A percentile compares a stretch with the other conserved stretches of the same genome.
These are phyloP conservation scores for Oehlia diaphana DNA, from an alignment of 192 early-diverging fungal species.

Conservation along the genomic window DNA sequence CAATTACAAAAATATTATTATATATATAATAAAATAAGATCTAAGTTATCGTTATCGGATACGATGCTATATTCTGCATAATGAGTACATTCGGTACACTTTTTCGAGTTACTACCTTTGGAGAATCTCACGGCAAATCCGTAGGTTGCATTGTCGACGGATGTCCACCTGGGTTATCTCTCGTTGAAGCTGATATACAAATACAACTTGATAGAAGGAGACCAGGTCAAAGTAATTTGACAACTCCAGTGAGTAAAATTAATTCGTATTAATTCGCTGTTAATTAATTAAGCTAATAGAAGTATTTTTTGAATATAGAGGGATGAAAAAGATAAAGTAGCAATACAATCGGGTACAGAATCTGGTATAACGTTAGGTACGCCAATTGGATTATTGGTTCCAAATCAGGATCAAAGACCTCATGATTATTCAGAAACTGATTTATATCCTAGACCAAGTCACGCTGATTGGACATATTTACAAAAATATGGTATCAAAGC, in stretches of 20 bases:
- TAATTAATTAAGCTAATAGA: too few relatives aligned
- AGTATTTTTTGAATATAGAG: constrained; percentile 48
- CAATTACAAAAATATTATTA: too few relatives aligned
- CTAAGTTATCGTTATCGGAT: not conserved
- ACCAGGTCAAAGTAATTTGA: constrained; percentile 94
- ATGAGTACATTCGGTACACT: constrained; percentile 87
- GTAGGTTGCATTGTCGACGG: constrained; percentile 97
- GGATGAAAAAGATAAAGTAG: constrained; percentile 93
- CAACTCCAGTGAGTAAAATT: constrained; percentile 78
- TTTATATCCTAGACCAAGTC: constrained; percentile 91
- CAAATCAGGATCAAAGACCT: constrained; percentile 95
- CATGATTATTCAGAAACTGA: constrained; percentile 97
- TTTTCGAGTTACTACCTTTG: constrained; percentile 92
- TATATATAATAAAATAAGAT: too few relatives aligned
- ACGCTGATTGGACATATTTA: constrained; percentile 98
- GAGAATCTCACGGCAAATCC: constrained; percentile 98
- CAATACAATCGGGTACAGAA: constrained; percentile 92
- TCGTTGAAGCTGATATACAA: constrained; percentile 92
- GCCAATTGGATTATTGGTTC: constrained; percentile 89
- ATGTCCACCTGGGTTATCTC: constrained; percentile 88
- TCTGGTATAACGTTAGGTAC: constrained; percentile 92
- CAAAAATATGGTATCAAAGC: constrained; percentile 97
- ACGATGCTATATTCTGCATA: not conserved
- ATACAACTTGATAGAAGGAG: constrained; percentile 88
- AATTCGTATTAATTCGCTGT: too few relatives aligned